Conservation (phyloP, 805 yeast genomes). For the Suhomyces pyralidae region DNA sequence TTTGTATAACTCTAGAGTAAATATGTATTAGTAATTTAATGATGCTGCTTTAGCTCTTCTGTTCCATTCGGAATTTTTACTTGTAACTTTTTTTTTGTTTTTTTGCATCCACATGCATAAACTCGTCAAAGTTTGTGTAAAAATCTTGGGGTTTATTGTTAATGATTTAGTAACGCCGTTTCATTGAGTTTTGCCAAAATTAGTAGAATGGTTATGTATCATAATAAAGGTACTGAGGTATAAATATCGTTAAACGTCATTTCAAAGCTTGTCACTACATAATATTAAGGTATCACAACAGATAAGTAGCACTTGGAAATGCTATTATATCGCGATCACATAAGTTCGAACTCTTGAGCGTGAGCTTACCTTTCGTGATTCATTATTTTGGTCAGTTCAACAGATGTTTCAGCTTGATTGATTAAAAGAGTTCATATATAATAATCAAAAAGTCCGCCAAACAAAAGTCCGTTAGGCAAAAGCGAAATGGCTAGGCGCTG, state of each 20-base stretch:
- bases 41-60: neutral
- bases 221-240: too few relatives aligned
- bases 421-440: neutral
- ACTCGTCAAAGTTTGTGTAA: neutral
- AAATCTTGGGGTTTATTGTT: too few relatives aligned
- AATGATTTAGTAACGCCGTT: too few relatives aligned
- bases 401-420: neutral
- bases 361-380: neutral
- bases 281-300: neutral
- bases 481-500: too few relatives aligned
- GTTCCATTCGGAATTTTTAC: too few relatives aligned
- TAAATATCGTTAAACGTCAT: too few relatives aligned
- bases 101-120: neutral
- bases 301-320: neutral
- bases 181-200: too few relatives aligned
- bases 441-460: too few relatives aligned
- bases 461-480: neutral
- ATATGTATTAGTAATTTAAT: too few relatives aligned
- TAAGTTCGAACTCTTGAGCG: neutral
- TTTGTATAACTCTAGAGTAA: constrained; percentile 41
- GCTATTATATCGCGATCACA: neutral
- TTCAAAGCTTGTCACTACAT: too few relatives aligned
- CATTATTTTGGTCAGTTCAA: neutral
- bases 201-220: too few relatives aligned
- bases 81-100: neutral